Conservation (phyloP, 805 yeast species). For the Ogataea naganishii region DNA sequence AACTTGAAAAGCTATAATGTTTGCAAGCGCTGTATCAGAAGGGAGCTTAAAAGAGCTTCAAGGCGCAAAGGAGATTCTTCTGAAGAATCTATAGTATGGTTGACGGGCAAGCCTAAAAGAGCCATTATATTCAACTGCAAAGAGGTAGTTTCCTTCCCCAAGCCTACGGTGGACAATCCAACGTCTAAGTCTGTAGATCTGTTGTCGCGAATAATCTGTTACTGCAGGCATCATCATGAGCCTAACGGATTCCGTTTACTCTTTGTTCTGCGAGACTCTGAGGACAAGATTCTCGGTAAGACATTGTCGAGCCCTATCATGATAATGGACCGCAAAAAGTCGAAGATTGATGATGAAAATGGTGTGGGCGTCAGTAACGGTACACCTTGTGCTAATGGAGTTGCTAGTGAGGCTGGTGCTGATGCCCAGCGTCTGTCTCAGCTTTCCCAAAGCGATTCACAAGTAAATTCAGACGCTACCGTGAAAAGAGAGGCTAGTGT, state of each 20-base stretch:
- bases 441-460: too few species aligned
- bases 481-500: too few species aligned
- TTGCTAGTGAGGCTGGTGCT: too few species aligned
- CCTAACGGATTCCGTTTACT: conserved; percentile 73
- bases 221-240: conserved; percentile 92
- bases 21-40: conserved; percentile 80
- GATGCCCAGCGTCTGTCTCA: too few species aligned
- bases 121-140: conserved; percentile 89
- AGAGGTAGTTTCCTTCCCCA: conserved; percentile 70
- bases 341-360: conserved; percentile 25
- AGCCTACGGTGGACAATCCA: conserved; percentile 32
- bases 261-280: conserved; percentile 54
- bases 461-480: too few species aligned
- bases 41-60: conserved; percentile 91
- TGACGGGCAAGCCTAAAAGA: conserved; percentile 62
- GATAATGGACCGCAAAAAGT: conserved; percentile 92
- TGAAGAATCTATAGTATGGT: conserved; percentile 72
- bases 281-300: conserved; percentile 61
- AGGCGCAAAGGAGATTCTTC: conserved; percentile 77
- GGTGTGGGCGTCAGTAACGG: too few species aligned
- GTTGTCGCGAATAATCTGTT: conserved; percentile 79
- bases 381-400: too few species aligned
- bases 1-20: conserved; percentile 49
- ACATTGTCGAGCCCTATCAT: conserved; percentile 66
- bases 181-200: conserved; percentile 34